Conservation (phyloP, 2,329 filamentous ascomycete genomes). For the Monosporascus sp. region DNA sequence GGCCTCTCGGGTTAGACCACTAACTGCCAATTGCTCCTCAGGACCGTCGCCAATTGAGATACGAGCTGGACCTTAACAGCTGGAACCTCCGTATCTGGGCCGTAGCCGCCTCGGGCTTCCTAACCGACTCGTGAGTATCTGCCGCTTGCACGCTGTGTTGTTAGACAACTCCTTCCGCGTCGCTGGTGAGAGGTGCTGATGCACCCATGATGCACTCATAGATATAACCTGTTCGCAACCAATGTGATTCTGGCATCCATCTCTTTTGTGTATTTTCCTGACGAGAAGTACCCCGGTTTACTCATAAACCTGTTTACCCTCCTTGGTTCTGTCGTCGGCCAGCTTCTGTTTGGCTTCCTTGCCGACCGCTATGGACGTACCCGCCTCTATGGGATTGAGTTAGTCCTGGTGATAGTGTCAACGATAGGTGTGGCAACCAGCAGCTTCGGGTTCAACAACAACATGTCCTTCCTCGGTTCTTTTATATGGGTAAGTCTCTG, state of each 20-base stretch:
- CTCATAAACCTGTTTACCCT: slow-evolving; percentile 46
- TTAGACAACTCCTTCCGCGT: no score
- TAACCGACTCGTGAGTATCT: slow-evolving; percentile 45
- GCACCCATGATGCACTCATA: slow-evolving; percentile 14
- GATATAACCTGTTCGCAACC: slow-evolving; percentile 51
- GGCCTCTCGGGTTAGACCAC: not conserved
- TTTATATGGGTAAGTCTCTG: slow-evolving; percentile 39
- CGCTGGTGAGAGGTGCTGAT: not conserved
- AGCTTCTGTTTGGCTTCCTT: slow-evolving; percentile 48
- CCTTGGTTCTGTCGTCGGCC: slow-evolving; percentile 47
- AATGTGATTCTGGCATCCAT: slow-evolving; percentile 51
- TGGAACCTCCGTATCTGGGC: slow-evolving; percentile 53
- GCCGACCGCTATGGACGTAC: slow-evolving; percentile 52
- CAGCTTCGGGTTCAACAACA: slow-evolving; percentile 7
- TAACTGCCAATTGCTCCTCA: slow-evolving; percentile 17
- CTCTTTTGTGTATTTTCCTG: slow-evolving; percentile 49
- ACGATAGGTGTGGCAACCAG: slow-evolving; percentile 41
- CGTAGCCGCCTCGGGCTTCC: slow-evolving; percentile 49
- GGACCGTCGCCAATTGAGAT: slow-evolving; percentile 48
- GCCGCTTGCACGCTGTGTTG: not conserved
- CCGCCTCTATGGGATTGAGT: slow-evolving; percentile 51
- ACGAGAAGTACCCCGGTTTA: slow-evolving; percentile 37
- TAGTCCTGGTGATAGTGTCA: slow-evolving; percentile 51
- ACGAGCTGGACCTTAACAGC: slow-evolving; percentile 49
- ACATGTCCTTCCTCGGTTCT: slow-evolving; percentile 39